Base-by-base conservation (phyloP, 441 rosid species). In the Breynia disticha region DNA sequence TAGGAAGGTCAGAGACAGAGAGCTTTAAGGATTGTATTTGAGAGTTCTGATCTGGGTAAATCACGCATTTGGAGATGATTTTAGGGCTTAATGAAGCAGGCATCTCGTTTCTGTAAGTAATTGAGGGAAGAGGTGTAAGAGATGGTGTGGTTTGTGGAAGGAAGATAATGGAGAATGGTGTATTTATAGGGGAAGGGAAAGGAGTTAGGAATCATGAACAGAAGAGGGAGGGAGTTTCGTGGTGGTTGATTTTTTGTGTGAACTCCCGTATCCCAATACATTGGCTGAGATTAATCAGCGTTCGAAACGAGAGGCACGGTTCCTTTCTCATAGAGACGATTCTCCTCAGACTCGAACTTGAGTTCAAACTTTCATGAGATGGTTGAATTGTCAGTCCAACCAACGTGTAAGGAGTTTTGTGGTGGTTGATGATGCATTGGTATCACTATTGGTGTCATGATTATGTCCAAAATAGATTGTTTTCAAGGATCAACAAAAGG, bases 1-100 rank as follows among this genome's bases (percentile, higher is more conserved):
- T 88, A n/a, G 95, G 95, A 42, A 88, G 75, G 61, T 91, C 98
- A 21, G 98, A 91, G 53, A 88, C 95, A 4, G 95, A 87, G 64
- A 91, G 94, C 65, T 74, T 76, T 2, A 84, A 66, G 42, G 86
- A 12, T 44, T 51, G 39, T 38, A 57, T 24, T 19, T 14, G 8
- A 20, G 86, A 74, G 37, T 53, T 59, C 18, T 69, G 70, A 50
- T 73, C 72, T 1, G 96, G 94, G 67, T 50, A 59, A 18, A 87
- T 60, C 0, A 76, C 78, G 76, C 81, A 79, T 71, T 76, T 83
- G 14, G 98, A 86, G 62, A 75, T 15, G 39, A 77, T 45, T 12
- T 59, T 45, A 14, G 75, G 72, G 1, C 58, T 63, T 0, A 79
- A 64, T 59, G 74, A 72, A 53, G 70, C 68, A 67, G 95, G 96